phyloP scores from a whole-genome alignment of 2,329 filamentous ascomycete genomes.

The Myotisia sp. region DNA sequence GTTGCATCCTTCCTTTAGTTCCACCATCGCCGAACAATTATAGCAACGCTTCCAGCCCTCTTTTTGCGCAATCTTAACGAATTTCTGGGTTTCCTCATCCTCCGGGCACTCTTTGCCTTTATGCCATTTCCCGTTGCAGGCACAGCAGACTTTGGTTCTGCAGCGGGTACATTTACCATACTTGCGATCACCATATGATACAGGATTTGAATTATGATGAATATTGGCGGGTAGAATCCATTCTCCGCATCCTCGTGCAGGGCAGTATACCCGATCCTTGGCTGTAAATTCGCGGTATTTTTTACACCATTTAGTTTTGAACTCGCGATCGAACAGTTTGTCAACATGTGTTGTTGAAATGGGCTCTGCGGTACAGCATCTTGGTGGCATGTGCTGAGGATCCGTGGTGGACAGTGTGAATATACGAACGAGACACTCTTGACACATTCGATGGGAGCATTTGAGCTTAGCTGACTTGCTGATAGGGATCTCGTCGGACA shows the following conservation, averaged over 20 bases:
- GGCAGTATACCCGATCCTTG: slow-evolving; percentile 64
- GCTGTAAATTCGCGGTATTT: slow-evolving; percentile 66
- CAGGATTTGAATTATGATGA: slow-evolving; percentile 35
- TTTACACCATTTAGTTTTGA: slow-evolving; percentile 67
- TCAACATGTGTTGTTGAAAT: slow-evolving; percentile 68
- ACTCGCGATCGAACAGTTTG: slow-evolving; percentile 54
- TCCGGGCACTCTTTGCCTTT: slow-evolving; percentile 53
- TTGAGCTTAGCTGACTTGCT: slow-evolving; percentile 54
- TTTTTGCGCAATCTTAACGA: slow-evolving; percentile 51
- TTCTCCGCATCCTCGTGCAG: slow-evolving; percentile 55
- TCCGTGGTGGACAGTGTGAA: slow-evolving; percentile 66
- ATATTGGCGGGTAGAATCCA: slow-evolving; percentile 66
- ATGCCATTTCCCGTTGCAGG: slow-evolving; percentile 65
- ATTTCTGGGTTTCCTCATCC: slow-evolving; percentile 24
- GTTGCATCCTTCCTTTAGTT: slow-evolving; percentile 70
- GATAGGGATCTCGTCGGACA: slow-evolving; percentile 49
- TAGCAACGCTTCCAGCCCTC: slow-evolving; percentile 68
- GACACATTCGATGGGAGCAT: slow-evolving; percentile 72
- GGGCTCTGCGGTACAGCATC: slow-evolving; percentile 58
- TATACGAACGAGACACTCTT: slow-evolving; percentile 56
- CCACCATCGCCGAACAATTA: slow-evolving; percentile 61
- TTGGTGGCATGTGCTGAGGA: slow-evolving; percentile 69
- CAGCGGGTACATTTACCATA: slow-evolving; percentile 58
- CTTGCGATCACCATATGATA: slow-evolving; percentile 41
- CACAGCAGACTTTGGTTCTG: slow-evolving; percentile 57